Evolutionary conservation across 2,329 filamentous ascomycete genomes (phyloP), one percentile per base, ranked within the genome.

Genomic region (Paecilomyces fulvus): DNA sequence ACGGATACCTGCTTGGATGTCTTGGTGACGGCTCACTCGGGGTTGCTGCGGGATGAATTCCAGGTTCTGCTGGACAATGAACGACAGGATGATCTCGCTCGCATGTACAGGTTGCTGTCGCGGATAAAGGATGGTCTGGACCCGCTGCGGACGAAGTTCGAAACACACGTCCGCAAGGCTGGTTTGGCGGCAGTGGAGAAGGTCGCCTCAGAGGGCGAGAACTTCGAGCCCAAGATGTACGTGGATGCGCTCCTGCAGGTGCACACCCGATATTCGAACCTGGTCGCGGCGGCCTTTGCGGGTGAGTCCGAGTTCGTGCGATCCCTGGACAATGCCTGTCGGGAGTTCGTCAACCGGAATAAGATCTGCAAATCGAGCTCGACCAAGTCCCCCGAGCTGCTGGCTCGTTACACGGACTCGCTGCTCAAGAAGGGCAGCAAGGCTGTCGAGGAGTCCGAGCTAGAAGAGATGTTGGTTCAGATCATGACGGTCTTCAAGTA

Each of bases 401-500:
- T 99, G 37, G 92, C 94, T 70, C 96, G 96, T 74, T 97, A 99
- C 71, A 90, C 92, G 30, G 94, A 99, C 71, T 86, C 91, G 9
- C 78, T 99, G 30, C 79, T 99, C 53, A 92, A 94, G 74, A 96
- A 96, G 80, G 73, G 90, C 63, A 89, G 88, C 30, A 95, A 92
- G 64, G 90, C 91, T 65, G 90, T 91, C 12, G 94, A 97, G 69
- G 94, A 99, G 69, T 88, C 89, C 30, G 92, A 99, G 68, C 82
- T 97, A 65, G 94, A 99, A 75, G 87, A 88, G 63, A 88, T 90
- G 30, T 79, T 97, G 30, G 85, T 84, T 20, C 90, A 96, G 72
- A 94, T 99, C 66, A 99, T 99, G 94, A 96, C 92, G 1, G 90
- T 99, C 55, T 99, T 99, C 83, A 97, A 97, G 78, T 99, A 99